These are phyloP conservation scores for Emergomyces africanus DNA, from an alignment of 2,329 filamentous ascomycete species.

Conservation along the genomic window DNA sequence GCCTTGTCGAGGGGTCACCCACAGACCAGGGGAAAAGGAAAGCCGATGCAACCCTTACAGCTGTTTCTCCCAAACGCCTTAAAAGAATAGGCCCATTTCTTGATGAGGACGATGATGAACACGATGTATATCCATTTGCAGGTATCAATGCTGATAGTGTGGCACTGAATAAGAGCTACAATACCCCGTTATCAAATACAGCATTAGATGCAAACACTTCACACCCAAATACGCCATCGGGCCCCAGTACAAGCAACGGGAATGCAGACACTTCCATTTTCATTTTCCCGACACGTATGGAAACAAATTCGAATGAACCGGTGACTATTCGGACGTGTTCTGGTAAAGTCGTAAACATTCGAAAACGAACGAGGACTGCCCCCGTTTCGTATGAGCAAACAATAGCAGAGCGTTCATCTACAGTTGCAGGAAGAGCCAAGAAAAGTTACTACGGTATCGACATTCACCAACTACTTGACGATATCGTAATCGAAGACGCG, in stretches of 20 bases:
- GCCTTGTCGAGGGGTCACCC: background rate
- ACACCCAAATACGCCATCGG: background rate
- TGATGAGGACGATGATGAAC: conserved; percentile 28
- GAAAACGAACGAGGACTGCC: conserved; percentile 23
- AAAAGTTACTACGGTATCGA: conserved; percentile 81
- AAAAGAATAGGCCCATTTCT: conserved; percentile 31
- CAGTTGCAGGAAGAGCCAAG: conserved; percentile 40
- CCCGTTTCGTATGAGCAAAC: conserved; percentile 39
- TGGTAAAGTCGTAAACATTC: conserved; percentile 35
- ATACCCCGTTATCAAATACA: background rate
- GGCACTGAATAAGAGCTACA: background rate
- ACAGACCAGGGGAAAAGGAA: conserved; percentile 28
- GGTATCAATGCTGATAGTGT: background rate
- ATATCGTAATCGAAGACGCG: conserved; percentile 49
- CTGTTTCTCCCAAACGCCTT: conserved; percentile 27
- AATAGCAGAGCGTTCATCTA: conserved; percentile 40
- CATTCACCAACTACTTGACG: conserved; percentile 69
- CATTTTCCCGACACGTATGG: background rate
- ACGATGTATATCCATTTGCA: conserved; percentile 10
- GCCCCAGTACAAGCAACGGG: background rate
- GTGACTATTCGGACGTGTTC: conserved; percentile 33
- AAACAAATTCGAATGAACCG: conserved; percentile 4
- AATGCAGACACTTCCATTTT: background rate
- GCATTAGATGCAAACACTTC: background rate
- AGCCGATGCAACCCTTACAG: conserved; percentile 10